Evolutionary conservation across 2,329 filamentous ascomycete species (phyloP), one percentile per base, ranked within the genome.

Genomic region (Alternaria conjuncta): DNA sequence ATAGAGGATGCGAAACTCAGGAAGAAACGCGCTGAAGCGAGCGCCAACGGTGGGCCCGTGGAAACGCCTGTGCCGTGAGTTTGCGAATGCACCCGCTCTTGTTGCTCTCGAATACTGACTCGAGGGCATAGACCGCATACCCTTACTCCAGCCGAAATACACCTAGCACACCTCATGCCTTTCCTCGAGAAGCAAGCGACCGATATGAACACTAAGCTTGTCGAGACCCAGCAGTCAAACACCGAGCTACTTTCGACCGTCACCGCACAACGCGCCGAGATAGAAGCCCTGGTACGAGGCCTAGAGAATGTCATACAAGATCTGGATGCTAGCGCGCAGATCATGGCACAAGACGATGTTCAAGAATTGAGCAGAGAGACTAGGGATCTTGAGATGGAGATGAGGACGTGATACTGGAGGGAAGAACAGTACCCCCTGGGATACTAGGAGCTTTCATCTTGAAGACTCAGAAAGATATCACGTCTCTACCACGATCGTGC

Each of bases 151-250:
- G 79, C 84, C 26, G 83, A 86, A 51, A 80, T 90, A 11, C 86
- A 88, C 64, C 80, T 84, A 18, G 86, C 87, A n/a, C 87, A 89
- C 75, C 78, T 90, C 5, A 82, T 83, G 54, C 87, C 88, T 0
- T 86, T 86, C 61, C 78, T 90, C 54, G 79, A 82, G 46, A 80
- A 84, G 66, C 84, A 85, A 53, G 82, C 85, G 21, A 74, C 78
- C n/a, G 76, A 83, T 3, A 79, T 90, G 63, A 81, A 84, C 57
- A 67, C 75, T n/a, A 83, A 84, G 61, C 79, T 90, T 36, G 78
- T 83, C 55, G 75, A 76, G 21, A 83, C 85, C 5, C 84, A 88
- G 68, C 70, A 79, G 15, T 80, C 86, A 59, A 90, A 90, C 69
- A 78, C 78, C n/a, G 79, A 83, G 58, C 77, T 89, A 6, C 79